A percentile compares a stretch with the other conserved stretches of the same genome.
These are phyloP conservation scores for Lantana camara DNA, from an alignment of 257 asterid species.

Conservation along the genomic window DNA sequence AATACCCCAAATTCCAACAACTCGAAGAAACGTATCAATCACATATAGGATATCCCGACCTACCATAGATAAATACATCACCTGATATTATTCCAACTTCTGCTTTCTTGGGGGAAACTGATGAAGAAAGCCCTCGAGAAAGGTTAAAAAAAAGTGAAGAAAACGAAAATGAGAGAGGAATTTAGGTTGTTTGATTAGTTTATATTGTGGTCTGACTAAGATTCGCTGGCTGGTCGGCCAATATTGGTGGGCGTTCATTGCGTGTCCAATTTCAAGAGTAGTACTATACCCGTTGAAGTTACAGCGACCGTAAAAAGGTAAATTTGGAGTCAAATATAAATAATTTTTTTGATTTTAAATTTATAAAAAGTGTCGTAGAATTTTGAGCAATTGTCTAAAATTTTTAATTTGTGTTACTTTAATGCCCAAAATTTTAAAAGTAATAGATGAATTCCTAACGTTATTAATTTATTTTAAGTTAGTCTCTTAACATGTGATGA, in stretches of 20 bases:
- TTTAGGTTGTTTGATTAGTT: neutral
- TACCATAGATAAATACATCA: constrained; percentile 15
- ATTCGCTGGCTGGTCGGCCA: constrained; percentile 34
- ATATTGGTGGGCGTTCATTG: constrained; percentile 25
- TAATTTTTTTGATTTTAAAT: too few relatives aligned
- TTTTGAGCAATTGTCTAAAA: too few relatives aligned
- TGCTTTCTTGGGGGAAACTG: constrained; percentile 11
- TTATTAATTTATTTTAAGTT: too few relatives aligned
- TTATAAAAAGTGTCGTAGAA: too few relatives aligned
- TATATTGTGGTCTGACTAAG: constrained; percentile 23
- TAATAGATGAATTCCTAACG: too few relatives aligned
- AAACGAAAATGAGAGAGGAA: neutral
- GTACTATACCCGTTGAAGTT: neutral
- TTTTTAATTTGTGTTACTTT: too few relatives aligned
- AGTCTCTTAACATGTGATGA: too few relatives aligned
- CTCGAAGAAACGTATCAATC: neutral
- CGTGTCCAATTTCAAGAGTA: constrained; percentile 20
- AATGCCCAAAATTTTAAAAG: too few relatives aligned
- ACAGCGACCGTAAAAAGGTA: neutral
- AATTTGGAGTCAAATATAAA: neutral
- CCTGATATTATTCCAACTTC: constrained; percentile 23
- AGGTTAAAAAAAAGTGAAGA: neutral
- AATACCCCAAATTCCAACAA: neutral
- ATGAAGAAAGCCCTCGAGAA: constrained; percentile 18
- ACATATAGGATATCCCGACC: constrained; percentile 3